A percentile compares a stretch with the other conserved stretches of the same genome.
phyloP scores from a whole-genome alignment of 768 basidiomycete species.

The Dioszegia aurantiaca region DNA sequence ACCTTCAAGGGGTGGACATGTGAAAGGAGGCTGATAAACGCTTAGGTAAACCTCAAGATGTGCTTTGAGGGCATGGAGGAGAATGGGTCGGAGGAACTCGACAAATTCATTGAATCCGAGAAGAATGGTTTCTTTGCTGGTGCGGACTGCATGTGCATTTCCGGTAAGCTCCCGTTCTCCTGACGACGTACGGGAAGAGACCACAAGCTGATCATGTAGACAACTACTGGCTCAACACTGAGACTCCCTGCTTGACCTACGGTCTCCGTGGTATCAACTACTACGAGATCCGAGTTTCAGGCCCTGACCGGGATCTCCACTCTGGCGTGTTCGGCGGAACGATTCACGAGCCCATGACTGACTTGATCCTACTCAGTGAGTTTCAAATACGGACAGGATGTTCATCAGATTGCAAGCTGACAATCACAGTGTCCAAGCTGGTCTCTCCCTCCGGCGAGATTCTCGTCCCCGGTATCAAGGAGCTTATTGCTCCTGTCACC shows the following conservation, averaged over 20 bases:
- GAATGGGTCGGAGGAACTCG: constrained; percentile 83
- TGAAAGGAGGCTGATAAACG: neutral
- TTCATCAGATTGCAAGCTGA: constrained; percentile 19
- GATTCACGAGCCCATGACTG: constrained; percentile 76
- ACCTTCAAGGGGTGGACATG: neutral
- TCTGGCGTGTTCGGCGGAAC: constrained; percentile 62
- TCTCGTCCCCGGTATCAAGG: constrained; percentile 81
- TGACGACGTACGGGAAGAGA: neutral
- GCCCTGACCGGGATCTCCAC: constrained; percentile 83
- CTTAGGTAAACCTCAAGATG: constrained; percentile 70
- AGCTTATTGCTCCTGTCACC: constrained; percentile 71
- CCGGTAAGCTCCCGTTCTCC: constrained; percentile 30
- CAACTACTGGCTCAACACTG: constrained; percentile 75
- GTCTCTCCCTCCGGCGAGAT: constrained; percentile 77
- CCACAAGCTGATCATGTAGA: constrained; percentile 57
- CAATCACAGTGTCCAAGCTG: constrained; percentile 65
- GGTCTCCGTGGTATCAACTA: constrained; percentile 85
- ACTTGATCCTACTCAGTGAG: constrained; percentile 67
- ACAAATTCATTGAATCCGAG: constrained; percentile 77
- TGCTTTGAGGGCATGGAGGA: constrained; percentile 99
- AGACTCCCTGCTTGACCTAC: constrained; percentile 62
- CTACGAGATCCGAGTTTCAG: constrained; percentile 75
- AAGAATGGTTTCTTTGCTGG: constrained; percentile 76
- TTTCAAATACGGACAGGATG: no score
- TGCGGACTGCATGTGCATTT: constrained; percentile 88